Base-by-base conservation (phyloP, 2,329 filamentous ascomycete genomes). In the Epichloe gansuensis region DNA sequence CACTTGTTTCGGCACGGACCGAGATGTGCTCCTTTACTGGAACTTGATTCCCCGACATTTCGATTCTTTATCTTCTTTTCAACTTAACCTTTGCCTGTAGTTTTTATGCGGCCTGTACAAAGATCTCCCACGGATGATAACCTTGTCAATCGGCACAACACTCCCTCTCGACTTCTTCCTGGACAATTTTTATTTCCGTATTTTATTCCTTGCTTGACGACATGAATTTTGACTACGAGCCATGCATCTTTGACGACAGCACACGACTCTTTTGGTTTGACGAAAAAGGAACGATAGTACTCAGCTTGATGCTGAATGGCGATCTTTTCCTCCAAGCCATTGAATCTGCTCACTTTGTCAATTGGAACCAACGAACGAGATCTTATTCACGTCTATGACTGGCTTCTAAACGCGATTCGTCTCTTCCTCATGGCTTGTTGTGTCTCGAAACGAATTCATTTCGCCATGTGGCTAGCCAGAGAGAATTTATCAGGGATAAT, bases 1-100 rank as follows among this genome's bases (percentile, higher is more conserved):
- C 78, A 78, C 71, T 68, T 68, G 63, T 67, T 69, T 73, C 71
- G 73, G 72, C 69, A 42, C 62, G 59, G 69, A 69, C 69, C 72
- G 72, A 75, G 72, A 73, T 71, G 67, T 67, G 69, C 65, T 63
- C 59, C 59, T 66, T 54, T 48, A 46, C 47, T 46, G 42, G 48
- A 48, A 46, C 52, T 23, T 50, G 48, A 64, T 62, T 61, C 59
- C 59, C 59, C 57, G 54, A 57, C 56, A 56, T 60, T 62, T 56
- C 46, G 37, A 43, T 55, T 51, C 53, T 48, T 47, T 12, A 25
- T 52, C 42, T 54, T 54, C 21, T 55, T 46, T 41, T 56, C 34
- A 41, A 50, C 46, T 61, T 57, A 56, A 55, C 46, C 43, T 37
- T 54, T 45, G 55, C 50, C 35, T 55, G 55, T 52, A 50, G 58